Base-by-base conservation (phyloP, 2,329 filamentous ascomycete species). In the Ustulina deusta region DNA sequence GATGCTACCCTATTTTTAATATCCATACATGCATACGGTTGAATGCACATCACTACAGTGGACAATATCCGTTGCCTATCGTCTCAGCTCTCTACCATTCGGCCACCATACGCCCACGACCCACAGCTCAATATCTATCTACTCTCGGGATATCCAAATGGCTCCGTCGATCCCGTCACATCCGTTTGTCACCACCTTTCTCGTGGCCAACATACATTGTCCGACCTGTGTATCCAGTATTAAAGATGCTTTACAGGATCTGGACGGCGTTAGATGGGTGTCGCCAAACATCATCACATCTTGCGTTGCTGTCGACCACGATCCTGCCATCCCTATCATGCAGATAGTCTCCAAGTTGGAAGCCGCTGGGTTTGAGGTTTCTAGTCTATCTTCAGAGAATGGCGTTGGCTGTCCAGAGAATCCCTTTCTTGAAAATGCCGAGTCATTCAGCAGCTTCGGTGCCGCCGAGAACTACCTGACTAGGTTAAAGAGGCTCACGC, bases 171-270 rank as follows among this genome's bases (percentile, higher is more conserved):
- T 71, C 69, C 68, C 66, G 68, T 71, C 70, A 64, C 68, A 72
- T 58, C 69, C 66, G 55, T 49, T 70, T 66, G 78, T 83, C 66
- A 86, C 84, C 13, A 90, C 87, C 38, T 88, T 91, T 75, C 84
- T 93, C 69, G 82, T 94, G 72, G 87, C 85, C 69, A 93, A 94
- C 78, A 84, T 94, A n/a, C 91, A 94, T 79, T 93, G 91, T 80
- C 89, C 91, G 15, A 91, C 90, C 68, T 94, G 91, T 78, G 88
- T 93, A 57, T 85, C 87, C 40, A 84, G 85, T 72, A 93, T 94
- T 75, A 84, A 88, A 74, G 81, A 85, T 61, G 83, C 86, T 66
- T 80, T 93, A 66, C 82, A 77, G 82, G 51, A 78, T 78, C 22
- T 86, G 80, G 72, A 75, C 73, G 61, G 78, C 75, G 81, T 82